Conservation (phyloP, 1,284 basidiomycete genomes). For the Marasmius sp. region DNA sequence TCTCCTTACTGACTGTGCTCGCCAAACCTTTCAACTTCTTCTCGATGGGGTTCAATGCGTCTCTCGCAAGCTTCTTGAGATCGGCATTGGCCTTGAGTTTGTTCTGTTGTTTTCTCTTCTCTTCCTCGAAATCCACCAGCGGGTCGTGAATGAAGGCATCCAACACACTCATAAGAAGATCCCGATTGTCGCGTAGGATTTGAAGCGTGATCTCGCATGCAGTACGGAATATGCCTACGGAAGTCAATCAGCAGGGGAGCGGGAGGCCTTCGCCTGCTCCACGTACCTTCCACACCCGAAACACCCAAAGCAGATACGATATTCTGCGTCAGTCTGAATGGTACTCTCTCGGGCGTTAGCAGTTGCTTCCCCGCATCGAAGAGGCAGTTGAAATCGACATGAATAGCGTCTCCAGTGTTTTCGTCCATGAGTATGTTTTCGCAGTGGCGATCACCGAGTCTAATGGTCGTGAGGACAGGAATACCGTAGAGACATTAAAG, state of each 20-base stretch:
- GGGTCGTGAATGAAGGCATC: constrained; percentile 99
- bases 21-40: constrained; percentile 83
- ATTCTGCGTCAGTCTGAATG: constrained; percentile 96
- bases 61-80: constrained; percentile 66
- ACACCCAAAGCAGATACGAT: constrained; percentile 92
- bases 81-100: constrained; percentile 49
- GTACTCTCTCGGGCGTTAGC: constrained; percentile 91
- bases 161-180: constrained; percentile 93
- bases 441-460: constrained; percentile 95
- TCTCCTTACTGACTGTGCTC: constrained; percentile 24
- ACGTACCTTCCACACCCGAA: constrained; percentile 85
- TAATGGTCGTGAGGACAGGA: constrained; percentile 29
- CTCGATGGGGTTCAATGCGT: constrained; percentile 77
- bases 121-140: constrained; percentile 92
- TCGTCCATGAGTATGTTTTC: constrained; percentile 96
- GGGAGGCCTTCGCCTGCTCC: not conserved
- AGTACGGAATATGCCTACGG: constrained; percentile 85
- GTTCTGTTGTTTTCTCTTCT: constrained; percentile 54
- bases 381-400: constrained; percentile 98
- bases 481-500: not conserved
- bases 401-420: constrained; percentile 88
- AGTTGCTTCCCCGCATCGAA: constrained; percentile 96
- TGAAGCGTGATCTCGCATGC: constrained; percentile 92
- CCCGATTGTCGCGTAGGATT: constrained; percentile 88
- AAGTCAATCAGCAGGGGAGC: not conserved